These are phyloP conservation scores for Cyclocybe cylindracea DNA, from an alignment of 768 basidiomycete genomes.

Conservation along the genomic window DNA sequence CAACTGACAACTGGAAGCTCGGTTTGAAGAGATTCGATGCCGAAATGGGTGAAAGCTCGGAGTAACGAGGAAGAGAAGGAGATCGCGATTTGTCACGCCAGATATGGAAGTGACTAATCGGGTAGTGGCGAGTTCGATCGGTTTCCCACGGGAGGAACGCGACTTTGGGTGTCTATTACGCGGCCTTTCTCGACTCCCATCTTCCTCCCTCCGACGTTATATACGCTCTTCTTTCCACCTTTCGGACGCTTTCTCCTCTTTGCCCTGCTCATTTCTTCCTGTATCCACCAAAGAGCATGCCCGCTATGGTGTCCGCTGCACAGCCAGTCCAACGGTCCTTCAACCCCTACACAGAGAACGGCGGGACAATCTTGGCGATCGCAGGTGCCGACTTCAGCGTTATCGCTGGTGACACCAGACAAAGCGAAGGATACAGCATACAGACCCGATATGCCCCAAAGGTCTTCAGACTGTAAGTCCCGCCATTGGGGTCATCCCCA, in stretches of 20 bases:
- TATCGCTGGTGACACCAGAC: slow-evolving; percentile 95
- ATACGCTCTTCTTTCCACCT: slow-evolving; percentile 19
- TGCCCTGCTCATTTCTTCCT: slow-evolving; percentile 15
- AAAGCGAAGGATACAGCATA: slow-evolving; percentile 96
- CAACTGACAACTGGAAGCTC: background rate
- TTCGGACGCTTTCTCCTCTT: slow-evolving; percentile 21
- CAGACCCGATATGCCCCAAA: slow-evolving; percentile 97
- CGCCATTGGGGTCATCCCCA: slow-evolving; percentile 5
- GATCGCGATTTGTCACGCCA: slow-evolving; percentile 13
- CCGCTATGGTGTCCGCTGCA: slow-evolving; percentile 38
- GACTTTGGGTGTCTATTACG: slow-evolving; percentile 41
- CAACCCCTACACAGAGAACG: slow-evolving; percentile 91
- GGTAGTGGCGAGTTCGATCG: slow-evolving; percentile 12
- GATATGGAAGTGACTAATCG: slow-evolving; percentile 14
- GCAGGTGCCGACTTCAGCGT: slow-evolving; percentile 93
- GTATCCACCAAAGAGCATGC: slow-evolving; percentile 24
- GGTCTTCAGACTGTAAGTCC: slow-evolving; percentile 85
- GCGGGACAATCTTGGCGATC: slow-evolving; percentile 95
- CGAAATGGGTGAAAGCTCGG: slow-evolving; percentile 38
- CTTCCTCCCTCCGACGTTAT: slow-evolving; percentile 27
- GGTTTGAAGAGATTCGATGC: slow-evolving; percentile 13
- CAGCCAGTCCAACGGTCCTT: slow-evolving; percentile 58
- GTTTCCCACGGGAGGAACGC: slow-evolving; percentile 42
- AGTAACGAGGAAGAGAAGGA: slow-evolving; percentile 20
- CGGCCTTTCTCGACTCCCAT: slow-evolving; percentile 36